Conservation (phyloP, 2,329 filamentous ascomycete species). For the Diplodia mutila region DNA sequence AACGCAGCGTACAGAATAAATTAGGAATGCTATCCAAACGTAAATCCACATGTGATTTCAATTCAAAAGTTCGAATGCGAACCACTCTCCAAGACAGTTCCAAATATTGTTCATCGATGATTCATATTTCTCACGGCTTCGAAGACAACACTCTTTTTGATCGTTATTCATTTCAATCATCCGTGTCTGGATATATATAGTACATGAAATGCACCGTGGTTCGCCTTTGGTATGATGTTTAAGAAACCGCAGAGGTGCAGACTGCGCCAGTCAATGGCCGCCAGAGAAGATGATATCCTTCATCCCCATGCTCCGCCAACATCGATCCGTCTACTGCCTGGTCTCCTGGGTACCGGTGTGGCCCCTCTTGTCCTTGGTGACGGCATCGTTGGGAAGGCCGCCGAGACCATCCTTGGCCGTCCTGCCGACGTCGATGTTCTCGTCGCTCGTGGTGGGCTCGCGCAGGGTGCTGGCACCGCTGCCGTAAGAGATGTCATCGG, state of each 20-base stretch:
- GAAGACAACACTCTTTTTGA: not conserved
- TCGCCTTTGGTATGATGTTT: not conserved
- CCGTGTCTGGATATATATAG: not conserved
- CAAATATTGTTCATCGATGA: not conserved
- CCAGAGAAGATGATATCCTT: not conserved
- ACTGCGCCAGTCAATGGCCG: constrained; percentile 7
- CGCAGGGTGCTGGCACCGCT: constrained; percentile 54
- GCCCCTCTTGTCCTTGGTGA: constrained; percentile 51
- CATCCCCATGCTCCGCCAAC: not conserved
- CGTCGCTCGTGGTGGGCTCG: constrained; percentile 49
- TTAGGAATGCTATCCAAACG: not conserved
- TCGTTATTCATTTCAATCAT: constrained; percentile 12
- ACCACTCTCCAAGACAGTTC: not conserved
- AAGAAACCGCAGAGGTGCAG: not conserved
- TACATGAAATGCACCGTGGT: not conserved
- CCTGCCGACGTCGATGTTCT: constrained; percentile 60
- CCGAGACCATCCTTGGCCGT: constrained; percentile 63
- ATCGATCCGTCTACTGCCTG: constrained; percentile 29
- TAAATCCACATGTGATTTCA: too few species aligned
- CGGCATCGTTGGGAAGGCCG: constrained; percentile 63
- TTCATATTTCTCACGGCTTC: not conserved
- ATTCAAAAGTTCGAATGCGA: not conserved
- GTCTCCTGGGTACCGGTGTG: constrained; percentile 48
- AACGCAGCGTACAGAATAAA: not conserved
- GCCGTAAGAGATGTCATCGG: constrained; percentile 46